A percentile compares a stretch with the other conserved stretches of the same genome.
phyloP scores from a whole-genome alignment of 2,329 filamentous ascomycete species.

The Neocucurbitaria cava region DNA sequence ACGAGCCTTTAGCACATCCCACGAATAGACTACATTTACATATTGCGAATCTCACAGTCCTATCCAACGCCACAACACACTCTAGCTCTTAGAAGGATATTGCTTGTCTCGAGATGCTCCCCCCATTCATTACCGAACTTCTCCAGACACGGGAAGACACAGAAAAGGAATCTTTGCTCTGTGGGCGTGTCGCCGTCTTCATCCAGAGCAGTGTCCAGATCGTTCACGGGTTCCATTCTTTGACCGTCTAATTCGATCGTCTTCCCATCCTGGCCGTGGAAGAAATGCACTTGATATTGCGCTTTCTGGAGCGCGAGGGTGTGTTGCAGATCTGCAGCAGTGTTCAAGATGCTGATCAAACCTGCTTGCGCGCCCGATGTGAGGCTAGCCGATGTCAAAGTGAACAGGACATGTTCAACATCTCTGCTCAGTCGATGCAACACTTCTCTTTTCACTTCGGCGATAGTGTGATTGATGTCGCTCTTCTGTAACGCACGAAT shows the following conservation, averaged over 20 bases:
- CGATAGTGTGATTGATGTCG: conserved; percentile 9
- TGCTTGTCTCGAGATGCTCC: conserved; percentile 31
- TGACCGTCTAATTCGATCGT: conserved; percentile 24
- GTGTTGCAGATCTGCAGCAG: conserved; percentile 35
- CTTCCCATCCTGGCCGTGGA: conserved; percentile 14
- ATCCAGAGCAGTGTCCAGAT: conserved; percentile 29
- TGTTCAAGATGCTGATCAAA: conserved; percentile 30
- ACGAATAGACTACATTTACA: neutral
- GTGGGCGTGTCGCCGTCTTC: conserved; percentile 25
- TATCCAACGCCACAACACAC: conserved; percentile 35
- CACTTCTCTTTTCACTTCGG: conserved; percentile 14
- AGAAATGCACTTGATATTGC: conserved; percentile 35
- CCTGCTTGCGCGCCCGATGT: conserved; percentile 21
- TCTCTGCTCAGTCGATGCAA: conserved; percentile 27
- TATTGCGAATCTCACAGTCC: too few species aligned
- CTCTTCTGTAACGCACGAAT: conserved; percentile 34
- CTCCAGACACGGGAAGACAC: conserved; percentile 42
- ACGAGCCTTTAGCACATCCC: conserved; percentile 34
- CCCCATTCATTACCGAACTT: conserved; percentile 40
- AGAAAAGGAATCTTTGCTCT: conserved; percentile 34
- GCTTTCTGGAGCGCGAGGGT: conserved; percentile 41
- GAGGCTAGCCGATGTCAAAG: conserved; percentile 30
- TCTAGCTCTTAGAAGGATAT: conserved; percentile 40
- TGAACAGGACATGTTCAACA: conserved; percentile 31
- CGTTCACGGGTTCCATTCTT: conserved; percentile 43